phyloP scores from a whole-genome alignment of 2,329 filamentous ascomycete genomes.

The Pseudogymnoascus sp. region DNA sequence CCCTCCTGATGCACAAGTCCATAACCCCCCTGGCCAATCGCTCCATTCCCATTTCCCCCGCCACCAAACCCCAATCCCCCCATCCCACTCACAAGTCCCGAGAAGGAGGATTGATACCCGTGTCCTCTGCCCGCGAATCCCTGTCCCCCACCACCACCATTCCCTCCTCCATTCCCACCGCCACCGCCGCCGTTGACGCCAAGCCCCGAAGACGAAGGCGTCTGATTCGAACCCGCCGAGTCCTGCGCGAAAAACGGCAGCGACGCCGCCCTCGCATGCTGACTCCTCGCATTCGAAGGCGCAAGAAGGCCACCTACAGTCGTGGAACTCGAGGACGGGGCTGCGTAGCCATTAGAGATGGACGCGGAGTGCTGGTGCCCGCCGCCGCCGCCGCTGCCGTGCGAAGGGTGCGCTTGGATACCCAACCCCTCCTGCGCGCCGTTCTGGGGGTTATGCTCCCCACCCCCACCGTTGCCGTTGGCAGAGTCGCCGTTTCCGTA shows the following conservation, averaged over 20 bases:
- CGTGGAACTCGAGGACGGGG: slow-evolving; percentile 36
- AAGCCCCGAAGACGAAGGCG: slow-evolving; percentile 40
- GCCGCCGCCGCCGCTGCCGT: slow-evolving; percentile 51
- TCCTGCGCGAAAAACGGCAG: slow-evolving; percentile 64
- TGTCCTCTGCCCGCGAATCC: slow-evolving; percentile 43
- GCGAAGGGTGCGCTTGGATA: slow-evolving; percentile 61
- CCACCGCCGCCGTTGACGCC: slow-evolving; percentile 22
- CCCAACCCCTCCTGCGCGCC: slow-evolving; percentile 35
- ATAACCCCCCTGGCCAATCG: slow-evolving; percentile 50
- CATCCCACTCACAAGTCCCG: slow-evolving; percentile 21
- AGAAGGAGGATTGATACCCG: slow-evolving; percentile 55
- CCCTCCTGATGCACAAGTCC: slow-evolving; percentile 55
- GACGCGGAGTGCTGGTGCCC: slow-evolving; percentile 61
- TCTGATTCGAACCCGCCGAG: slow-evolving; percentile 48
- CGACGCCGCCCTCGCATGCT: slow-evolving; percentile 67
- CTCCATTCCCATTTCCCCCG: slow-evolving; percentile 23
- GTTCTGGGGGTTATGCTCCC: slow-evolving; percentile 45
- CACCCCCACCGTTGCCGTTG: slow-evolving; percentile 44
- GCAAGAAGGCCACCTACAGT: slow-evolving; percentile 71
- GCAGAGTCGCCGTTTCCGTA: slow-evolving; percentile 29
- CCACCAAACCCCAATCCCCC: slow-evolving; percentile 18
- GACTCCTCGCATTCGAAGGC: slow-evolving; percentile 52
- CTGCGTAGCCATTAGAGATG: slow-evolving; percentile 41
- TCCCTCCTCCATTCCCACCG: slow-evolving; percentile 32
- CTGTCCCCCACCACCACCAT: slow-evolving; percentile 33